Conservation (phyloP, 768 basidiomycete genomes). For the Boletus barrowsii region DNA sequence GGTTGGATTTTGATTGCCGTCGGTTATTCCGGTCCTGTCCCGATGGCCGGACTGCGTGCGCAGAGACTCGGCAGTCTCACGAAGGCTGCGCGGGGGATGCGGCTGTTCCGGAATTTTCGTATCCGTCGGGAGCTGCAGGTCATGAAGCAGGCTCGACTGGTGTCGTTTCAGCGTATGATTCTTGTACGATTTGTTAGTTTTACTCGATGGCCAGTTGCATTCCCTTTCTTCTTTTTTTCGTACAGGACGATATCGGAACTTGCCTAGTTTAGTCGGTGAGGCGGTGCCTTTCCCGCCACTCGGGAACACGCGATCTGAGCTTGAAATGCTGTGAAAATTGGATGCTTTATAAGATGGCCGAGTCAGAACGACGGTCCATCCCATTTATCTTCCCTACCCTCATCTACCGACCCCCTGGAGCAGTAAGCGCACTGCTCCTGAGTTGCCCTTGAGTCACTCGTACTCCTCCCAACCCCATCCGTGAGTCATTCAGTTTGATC, state of each 20-base stretch:
- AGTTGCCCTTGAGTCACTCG: slow-evolving; percentile 17
- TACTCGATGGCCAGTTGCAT: not conserved
- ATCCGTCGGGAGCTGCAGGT: slow-evolving; percentile 9
- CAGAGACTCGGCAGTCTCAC: slow-evolving; percentile 5
- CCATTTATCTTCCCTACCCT: slow-evolving; percentile 11
- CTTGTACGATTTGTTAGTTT: not conserved
- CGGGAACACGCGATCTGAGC: slow-evolving; percentile 32
- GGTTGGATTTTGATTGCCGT: slow-evolving; percentile 1
- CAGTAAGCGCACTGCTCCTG: slow-evolving; percentile 20
- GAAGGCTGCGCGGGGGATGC: slow-evolving; percentile 1
- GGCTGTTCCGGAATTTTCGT: slow-evolving; percentile 13
- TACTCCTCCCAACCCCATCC: slow-evolving; percentile 11
- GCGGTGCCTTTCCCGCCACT: slow-evolving; percentile 20
- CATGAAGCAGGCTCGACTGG: not conserved
- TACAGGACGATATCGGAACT: not conserved
- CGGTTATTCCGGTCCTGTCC: slow-evolving; percentile 6
- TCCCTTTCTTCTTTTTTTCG: not conserved
- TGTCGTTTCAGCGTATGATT: not conserved
- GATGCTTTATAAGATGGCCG: slow-evolving; percentile 29
- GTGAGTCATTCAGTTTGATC: slow-evolving; percentile 30
- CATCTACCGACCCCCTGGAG: slow-evolving; percentile 21
- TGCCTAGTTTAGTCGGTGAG: slow-evolving; percentile 9
- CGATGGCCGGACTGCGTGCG: slow-evolving; percentile 1
- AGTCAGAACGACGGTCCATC: slow-evolving; percentile 21
- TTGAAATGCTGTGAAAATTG: slow-evolving; percentile 34